Evolutionary conservation across 768 basidiomycete species (phyloP).

Genomic region (Favolaschia claudopus): DNA sequence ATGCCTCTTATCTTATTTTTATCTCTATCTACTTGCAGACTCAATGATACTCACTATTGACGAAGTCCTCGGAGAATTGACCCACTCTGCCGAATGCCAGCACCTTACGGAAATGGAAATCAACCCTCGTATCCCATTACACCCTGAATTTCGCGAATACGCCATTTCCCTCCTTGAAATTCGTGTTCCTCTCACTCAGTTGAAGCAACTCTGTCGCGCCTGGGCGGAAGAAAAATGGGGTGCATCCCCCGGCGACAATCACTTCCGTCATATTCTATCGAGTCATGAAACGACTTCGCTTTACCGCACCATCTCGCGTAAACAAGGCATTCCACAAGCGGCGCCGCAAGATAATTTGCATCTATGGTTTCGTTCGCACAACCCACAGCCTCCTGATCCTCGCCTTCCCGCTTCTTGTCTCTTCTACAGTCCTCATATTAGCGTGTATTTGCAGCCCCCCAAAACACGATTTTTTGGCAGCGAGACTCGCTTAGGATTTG

Average conservation of each 20-base stretch:
- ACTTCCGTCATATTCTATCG: neutral
- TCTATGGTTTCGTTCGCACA: neutral
- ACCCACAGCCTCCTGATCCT: neutral
- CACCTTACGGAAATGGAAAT: neutral
- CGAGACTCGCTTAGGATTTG: too few species aligned
- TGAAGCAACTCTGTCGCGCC: neutral
- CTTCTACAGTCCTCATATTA: neutral
- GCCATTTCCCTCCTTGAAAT: neutral
- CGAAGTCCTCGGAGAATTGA: neutral
- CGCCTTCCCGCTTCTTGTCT: neutral
- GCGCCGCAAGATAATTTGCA: neutral
- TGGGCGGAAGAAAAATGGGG: slow-evolving; percentile 1
- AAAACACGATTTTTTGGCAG: too few species aligned
- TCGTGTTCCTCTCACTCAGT: neutral
- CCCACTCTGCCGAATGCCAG: neutral
- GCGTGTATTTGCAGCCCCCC: too few species aligned
- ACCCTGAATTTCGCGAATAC: neutral
- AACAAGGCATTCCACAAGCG: neutral
- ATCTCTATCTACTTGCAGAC: neutral
- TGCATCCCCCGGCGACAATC: neutral
- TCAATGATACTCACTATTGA: neutral
- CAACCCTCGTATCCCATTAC: neutral
- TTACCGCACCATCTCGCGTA: neutral
- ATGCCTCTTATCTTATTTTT: neutral
- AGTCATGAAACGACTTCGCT: neutral